Evolutionary conservation across 2,329 filamentous ascomycete species (phyloP), one percentile per base, ranked within the genome.

Genomic region (Diaporthe amygdali): DNA sequence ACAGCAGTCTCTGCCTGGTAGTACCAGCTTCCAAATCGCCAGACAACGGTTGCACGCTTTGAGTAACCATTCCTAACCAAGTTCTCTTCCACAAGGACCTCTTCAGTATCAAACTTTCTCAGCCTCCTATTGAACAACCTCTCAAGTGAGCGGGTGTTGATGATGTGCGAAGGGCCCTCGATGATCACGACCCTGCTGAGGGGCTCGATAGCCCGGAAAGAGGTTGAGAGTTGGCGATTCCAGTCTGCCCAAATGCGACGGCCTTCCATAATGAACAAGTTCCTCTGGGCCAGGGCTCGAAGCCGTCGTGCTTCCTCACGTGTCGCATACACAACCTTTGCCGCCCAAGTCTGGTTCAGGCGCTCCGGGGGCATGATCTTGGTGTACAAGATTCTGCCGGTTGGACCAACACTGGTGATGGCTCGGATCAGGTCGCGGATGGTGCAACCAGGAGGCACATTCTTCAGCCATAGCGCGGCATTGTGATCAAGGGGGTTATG

Each of bases 11-110:
- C 49, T 12, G 66, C 66, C 52, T 68, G 66, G 14, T 34, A 30
- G 27, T 47, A 68, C 66, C 66, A 68, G 52, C 66, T 59, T 20
- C 66, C 66, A 2, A 68, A 68, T 10, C 66, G 30, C 66, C 66
- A 68, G 20, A 68, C 17, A 12, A 47, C 41, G 22, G 30, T 34
- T 46, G n/a, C n/a, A 4, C 32, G 32, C 27, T 17, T 39, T 25
- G 22, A 12, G 14, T 14, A 10, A 14, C 41, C 25, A 47, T 15
- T 9, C 8, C 17, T 15, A 10, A 14, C 17, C 8, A 27, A 27
- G 20, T 10, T n/a, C 41, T 25, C 59, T 6, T 25, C 4, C 8
- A 34, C 30, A 8, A n/a, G 8, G 27, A 64, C 59, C 20, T 64
- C 27, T 27, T 64, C 59, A 2, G 41, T 49, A 2, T 64, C 41